A percentile compares a stretch with the other conserved stretches of the same genome.
These are phyloP conservation scores for Phytophthora tubulina DNA, from an alignment of 352 stramenopile species.

Conservation along the genomic window DNA sequence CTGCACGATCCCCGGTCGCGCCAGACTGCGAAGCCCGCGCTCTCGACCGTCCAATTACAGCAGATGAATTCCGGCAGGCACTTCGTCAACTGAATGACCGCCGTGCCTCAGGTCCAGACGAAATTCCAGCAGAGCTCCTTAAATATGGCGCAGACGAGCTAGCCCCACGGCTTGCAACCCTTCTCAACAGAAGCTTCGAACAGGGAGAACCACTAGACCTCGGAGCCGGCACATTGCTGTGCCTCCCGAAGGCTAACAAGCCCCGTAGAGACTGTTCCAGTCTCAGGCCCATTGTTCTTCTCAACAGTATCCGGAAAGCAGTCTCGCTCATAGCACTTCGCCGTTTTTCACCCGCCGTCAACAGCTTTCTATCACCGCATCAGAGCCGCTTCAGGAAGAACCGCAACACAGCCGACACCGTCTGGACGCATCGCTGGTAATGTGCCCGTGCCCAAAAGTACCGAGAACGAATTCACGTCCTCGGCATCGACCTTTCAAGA, in stretches of 20 bases:
- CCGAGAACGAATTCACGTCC: conserved; percentile 12
- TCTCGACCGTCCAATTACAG: neutral
- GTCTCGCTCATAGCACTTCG: conserved; percentile 8
- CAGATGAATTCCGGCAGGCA: neutral
- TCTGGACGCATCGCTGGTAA: conserved; percentile 19
- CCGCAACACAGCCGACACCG: conserved; percentile 12
- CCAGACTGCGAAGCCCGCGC: neutral
- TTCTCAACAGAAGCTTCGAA: neutral
- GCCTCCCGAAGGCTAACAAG: conserved; percentile 15
- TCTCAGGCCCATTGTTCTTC: conserved; percentile 8
- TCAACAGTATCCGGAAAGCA: conserved; percentile 15
- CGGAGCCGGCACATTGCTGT: neutral
- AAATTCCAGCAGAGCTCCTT: neutral
- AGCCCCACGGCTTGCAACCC: neutral
- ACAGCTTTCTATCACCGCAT: conserved; percentile 1
- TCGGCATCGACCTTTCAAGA: conserved; percentile 15
- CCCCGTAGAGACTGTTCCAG: conserved; percentile 9
- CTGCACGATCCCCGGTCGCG: neutral
- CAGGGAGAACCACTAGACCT: neutral
- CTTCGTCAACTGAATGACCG: neutral
- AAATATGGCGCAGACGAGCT: neutral
- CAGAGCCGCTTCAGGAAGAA: conserved; percentile 1
- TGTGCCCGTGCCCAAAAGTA: conserved; percentile 3
- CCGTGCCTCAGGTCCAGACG: neutral
- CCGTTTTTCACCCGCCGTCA: conserved; percentile 3